Evolutionary conservation across 139 green algal genomes (phyloP), one percentile per base, ranked within the genome.

Genomic region (Coelastrella sp.): DNA sequence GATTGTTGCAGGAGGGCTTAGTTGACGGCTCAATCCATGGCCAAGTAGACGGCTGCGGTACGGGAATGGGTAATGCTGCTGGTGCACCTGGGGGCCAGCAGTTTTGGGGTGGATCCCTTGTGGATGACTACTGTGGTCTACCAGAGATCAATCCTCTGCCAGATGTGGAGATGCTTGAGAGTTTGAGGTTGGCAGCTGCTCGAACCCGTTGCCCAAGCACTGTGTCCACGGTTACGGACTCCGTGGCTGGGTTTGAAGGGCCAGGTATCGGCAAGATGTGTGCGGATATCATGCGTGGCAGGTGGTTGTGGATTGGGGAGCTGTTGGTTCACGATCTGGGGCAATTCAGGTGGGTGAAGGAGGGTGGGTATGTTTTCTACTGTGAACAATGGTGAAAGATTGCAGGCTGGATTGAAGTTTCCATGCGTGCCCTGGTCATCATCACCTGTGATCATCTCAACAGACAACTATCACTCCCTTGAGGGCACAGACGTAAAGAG

Each of bases 281-380:
- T 69, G 60, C 34, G n/a, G 77, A 84, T 15, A 71, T 88, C 38
- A 88, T 84, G 60, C 45, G 35, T 13, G 53, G 71, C 13, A 37
- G 68, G 32, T 86, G 68, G 81, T 68, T 86, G 50, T 86, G 81
- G 81, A 30, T 73, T 66, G 37, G 51, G 8, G 51, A 74, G 81
- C 81, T 86, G 68, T 53, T 86, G 50, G 81, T 86, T 11, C 81
- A 86, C 6, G 64, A 86, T 32, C 59, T 90, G 68, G 87, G 87
- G 23, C 60, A 73, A 77, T 90, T 67, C 87, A 85, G 81, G 63
- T 57, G 15, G 45, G 59, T 13, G n/a, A n/a, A n/a, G n/a, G n/a
- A n/a, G n/a, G n/a, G n/a, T n/a, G n/a, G n/a, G n/a, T n/a, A n/a
- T n/a, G n/a, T n/a, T n/a, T n/a, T n/a, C n/a, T n/a, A n/a, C n/a